Evolutionary conservation across 805 yeast genomes (phyloP).

Genomic region (Danielia reshetovae): DNA sequence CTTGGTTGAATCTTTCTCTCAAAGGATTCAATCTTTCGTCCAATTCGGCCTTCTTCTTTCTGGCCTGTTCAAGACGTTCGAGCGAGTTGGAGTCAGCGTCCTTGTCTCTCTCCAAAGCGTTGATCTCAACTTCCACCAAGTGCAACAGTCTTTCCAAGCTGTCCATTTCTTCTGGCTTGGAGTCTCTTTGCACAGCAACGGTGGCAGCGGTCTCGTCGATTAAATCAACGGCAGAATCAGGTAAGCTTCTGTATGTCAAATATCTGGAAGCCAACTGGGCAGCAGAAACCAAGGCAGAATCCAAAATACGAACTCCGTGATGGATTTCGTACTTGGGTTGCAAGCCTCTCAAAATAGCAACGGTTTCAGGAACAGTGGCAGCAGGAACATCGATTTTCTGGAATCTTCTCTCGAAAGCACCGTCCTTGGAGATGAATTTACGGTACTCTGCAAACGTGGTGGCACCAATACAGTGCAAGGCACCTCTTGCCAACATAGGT

Average conservation of each 20-base stretch:
- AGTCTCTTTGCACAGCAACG: slow-evolving; percentile 97
- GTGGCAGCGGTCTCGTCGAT: slow-evolving; percentile 95
- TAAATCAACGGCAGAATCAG: slow-evolving; percentile 95
- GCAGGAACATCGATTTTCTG: slow-evolving; percentile 96
- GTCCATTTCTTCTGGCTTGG: slow-evolving; percentile 95
- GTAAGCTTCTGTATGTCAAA: slow-evolving; percentile 90
- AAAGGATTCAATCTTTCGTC: slow-evolving; percentile 84
- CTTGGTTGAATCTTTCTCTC: slow-evolving; percentile 79
- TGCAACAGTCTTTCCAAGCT: slow-evolving; percentile 89
- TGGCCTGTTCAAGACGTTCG: slow-evolving; percentile 79
- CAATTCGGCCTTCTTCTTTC: slow-evolving; percentile 72
- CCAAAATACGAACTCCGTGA: slow-evolving; percentile 95
- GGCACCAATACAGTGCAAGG: slow-evolving; percentile 96
- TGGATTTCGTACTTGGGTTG: slow-evolving; percentile 95
- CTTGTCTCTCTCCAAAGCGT: slow-evolving; percentile 93
- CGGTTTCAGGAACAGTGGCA: slow-evolving; percentile 87
- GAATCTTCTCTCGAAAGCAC: slow-evolving; percentile 98
- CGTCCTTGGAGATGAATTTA: slow-evolving; percentile 89
- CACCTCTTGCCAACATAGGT: slow-evolving; percentile 96
- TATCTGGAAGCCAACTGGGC: slow-evolving; percentile 93
- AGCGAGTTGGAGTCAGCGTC: slow-evolving; percentile 79
- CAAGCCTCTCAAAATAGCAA: slow-evolving; percentile 93
- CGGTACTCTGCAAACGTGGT: slow-evolving; percentile 95
- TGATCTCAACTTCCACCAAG: slow-evolving; percentile 89
- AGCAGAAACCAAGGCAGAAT: slow-evolving; percentile 89